Evolutionary conservation across 2,329 filamentous ascomycete species (phyloP), one percentile per base, ranked within the genome.

Genomic region (Incumbomyces lentus): DNA sequence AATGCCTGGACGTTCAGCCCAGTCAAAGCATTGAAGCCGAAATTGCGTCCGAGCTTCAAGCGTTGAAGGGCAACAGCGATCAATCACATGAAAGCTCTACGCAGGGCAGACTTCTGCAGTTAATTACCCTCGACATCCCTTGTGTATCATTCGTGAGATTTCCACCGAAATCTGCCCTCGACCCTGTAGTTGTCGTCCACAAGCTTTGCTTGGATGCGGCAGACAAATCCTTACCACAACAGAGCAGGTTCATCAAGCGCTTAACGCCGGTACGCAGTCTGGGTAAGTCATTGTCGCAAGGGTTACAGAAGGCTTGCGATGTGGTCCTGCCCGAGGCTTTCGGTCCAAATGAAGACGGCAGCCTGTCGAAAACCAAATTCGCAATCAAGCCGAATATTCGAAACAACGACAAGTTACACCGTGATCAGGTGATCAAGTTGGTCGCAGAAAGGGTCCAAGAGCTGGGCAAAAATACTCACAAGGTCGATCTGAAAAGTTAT

Each of bases 341-440:
- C 55, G 74, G 79, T 53, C 12, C 16, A 12, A 22, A 11, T 31
- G 16, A 17, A 16, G 44, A 48, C 12, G 16, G 22, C 3, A 18
- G 45, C 41, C 31, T 42, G 6, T 17, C 46, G 40, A 36, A 41
- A 43, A 51, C 26, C 37, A 61, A 81, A 74, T 82, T 79, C 55
- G 78, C 79, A 5, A 81, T 82, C 52, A 71, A 78, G 11, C 73
- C 78, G 29, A 76, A 71, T 2, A 70, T 81, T 40, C 71, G 78
- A 40, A 78, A 78, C 54, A 76, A 81, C 58, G 72, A 70, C 46
- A 68, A 72, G 44, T 68, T 81, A 55, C 70, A 68, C 34, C 68
- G 78, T 52, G 75, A 81, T 52, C 58, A 59, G n/a, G 63, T 82
- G 35, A 82, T 82, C 62, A 74, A 74, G 55, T 72, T 68, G 34